These are phyloP conservation scores for Backusella circina DNA, from an alignment of 192 early-diverging fungal species.

Conservation along the genomic window DNA sequence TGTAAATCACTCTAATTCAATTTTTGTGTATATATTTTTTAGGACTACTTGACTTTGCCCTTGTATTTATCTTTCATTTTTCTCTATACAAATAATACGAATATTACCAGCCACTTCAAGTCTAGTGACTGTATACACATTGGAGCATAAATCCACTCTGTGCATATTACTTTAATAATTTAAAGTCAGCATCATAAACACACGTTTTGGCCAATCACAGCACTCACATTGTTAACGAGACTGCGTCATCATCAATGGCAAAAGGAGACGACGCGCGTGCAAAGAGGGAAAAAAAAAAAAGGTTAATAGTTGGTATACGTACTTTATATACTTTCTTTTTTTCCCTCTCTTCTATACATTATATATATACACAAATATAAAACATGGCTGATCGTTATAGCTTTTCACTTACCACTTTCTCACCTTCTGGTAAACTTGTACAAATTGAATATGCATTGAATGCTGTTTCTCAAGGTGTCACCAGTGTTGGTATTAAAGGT, in stretches of 20 bases:
- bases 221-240: not conserved
- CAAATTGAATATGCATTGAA: conserved; percentile 99
- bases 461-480: conserved; percentile 87
- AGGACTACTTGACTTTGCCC: too few species aligned
- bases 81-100: too few species aligned
- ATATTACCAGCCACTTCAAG: too few species aligned
- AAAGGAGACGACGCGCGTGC: not conserved
- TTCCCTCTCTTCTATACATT: not conserved
- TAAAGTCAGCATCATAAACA: not conserved
- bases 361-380: not conserved
- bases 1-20: too few species aligned
- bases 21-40: too few species aligned
- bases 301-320: not conserved
- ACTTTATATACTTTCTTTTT: not conserved
- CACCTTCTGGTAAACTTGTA: conserved; percentile 96
- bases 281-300: not conserved
- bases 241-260: not conserved
- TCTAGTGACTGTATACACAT: too few species aligned
- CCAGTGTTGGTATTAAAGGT: conserved; percentile 95
- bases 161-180: too few species aligned
- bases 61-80: too few species aligned
- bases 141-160: too few species aligned
- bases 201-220: not conserved
- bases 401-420: conserved; percentile 99
- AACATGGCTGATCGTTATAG: conserved; percentile 72